phyloP scores from a whole-genome alignment of 2,329 filamentous ascomycete genomes.

The Cladosporium cucumerinum region DNA sequence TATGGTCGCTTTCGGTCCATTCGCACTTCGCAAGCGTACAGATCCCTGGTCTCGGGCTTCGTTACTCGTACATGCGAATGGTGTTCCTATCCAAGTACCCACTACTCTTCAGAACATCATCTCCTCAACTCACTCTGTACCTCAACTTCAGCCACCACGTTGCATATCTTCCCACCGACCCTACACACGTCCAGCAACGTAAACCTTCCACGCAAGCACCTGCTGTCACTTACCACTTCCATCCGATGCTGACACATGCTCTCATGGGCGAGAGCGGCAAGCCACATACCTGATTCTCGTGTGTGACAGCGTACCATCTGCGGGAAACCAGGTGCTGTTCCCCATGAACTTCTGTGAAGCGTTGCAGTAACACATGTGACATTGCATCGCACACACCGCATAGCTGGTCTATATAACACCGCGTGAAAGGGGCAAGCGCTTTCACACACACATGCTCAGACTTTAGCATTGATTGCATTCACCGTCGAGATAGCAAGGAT shows the following conservation, averaged over 20 bases:
- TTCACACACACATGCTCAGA: background rate
- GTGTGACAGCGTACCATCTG: background rate
- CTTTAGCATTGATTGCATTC: background rate
- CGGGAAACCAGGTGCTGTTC: background rate
- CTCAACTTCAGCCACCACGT: too few relatives aligned
- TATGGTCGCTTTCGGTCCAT: background rate
- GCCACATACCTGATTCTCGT: background rate
- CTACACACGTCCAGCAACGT: too few relatives aligned
- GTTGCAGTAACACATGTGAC: conserved; percentile 1
- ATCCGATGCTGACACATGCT: background rate
- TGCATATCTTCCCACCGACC: background rate
- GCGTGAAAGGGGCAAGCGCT: background rate
- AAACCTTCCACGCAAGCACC: background rate
- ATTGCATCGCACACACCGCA: conserved; percentile 2
- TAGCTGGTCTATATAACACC: background rate
- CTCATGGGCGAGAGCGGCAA: background rate
- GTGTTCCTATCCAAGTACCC: background rate
- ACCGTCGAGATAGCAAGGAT: background rate
- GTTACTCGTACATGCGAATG: background rate
- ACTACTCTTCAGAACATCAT: too few relatives aligned
- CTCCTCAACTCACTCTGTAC: too few relatives aligned
- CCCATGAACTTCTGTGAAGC: background rate
- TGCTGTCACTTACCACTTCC: background rate
- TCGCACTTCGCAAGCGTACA: background rate
- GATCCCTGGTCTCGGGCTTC: background rate